These are phyloP conservation scores for Fraxinus albicans DNA, from an alignment of 305 asterid genomes.

Conservation along the genomic window DNA sequence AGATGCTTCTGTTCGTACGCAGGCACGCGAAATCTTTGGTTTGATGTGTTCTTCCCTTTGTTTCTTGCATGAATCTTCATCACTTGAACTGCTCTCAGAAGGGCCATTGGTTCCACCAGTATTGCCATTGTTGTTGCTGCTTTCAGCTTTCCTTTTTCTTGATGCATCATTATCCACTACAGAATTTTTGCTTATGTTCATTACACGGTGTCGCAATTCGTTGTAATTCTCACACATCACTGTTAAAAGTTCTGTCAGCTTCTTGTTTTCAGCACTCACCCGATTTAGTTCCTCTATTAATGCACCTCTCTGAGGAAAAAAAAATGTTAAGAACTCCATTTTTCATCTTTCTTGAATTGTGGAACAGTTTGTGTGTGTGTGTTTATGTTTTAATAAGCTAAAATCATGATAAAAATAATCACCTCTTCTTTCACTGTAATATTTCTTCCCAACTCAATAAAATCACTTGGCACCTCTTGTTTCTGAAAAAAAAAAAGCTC, in stretches of 20 bases:
- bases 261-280: slow-evolving; percentile 74
- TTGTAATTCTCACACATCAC: slow-evolving; percentile 76
- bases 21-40: slow-evolving; percentile 58
- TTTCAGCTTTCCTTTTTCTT: slow-evolving; percentile 62
- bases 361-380: background rate
- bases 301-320: slow-evolving; percentile 46
- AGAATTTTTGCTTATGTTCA: slow-evolving; percentile 45
- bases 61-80: slow-evolving; percentile 74
- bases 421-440: slow-evolving; percentile 54
- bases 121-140: slow-evolving; percentile 22
- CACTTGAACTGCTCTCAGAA: slow-evolving; percentile 76
- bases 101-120: slow-evolving; percentile 25
- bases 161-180: slow-evolving; percentile 34
- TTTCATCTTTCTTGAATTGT: background rate
- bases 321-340: background rate
- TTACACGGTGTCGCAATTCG: slow-evolving; percentile 53
- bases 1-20: slow-evolving; percentile 60
- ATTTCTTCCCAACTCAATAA: slow-evolving; percentile 47
- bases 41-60: slow-evolving; percentile 54
- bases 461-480: slow-evolving; percentile 56
- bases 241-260: slow-evolving; percentile 59
- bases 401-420: background rate
- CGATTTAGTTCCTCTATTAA: slow-evolving; percentile 69
- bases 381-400: background rate
- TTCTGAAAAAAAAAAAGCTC: slow-evolving; percentile 40